Conservation (phyloP, 2,329 filamentous ascomycete genomes). For the Dactylellina sp. region DNA sequence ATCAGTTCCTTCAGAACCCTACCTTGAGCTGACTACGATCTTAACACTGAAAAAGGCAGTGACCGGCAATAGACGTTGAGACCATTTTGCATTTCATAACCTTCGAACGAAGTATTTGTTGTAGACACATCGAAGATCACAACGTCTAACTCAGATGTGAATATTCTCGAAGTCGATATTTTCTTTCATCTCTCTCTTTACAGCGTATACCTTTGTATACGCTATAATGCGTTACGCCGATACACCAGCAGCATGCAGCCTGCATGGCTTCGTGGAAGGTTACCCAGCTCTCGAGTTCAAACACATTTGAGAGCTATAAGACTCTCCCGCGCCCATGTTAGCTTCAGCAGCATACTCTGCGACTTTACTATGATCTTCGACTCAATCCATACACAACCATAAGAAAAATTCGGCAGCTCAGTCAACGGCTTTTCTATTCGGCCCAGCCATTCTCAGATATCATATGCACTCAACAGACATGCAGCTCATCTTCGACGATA, state of each 20-base stretch:
- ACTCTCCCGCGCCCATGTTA: constrained; percentile 49
- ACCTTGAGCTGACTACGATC: constrained; percentile 30
- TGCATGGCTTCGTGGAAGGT: constrained; percentile 47
- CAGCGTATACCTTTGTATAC: constrained; percentile 19
- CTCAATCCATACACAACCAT: constrained; percentile 6
- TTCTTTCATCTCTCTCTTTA: constrained; percentile 9
- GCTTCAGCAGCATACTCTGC: constrained; percentile 22
- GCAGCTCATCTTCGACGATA: constrained; percentile 15
- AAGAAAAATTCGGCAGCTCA: constrained; percentile 11
- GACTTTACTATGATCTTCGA: neutral
- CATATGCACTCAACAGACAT: constrained; percentile 1
- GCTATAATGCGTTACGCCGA: constrained; percentile 10
- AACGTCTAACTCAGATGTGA: constrained; percentile 17
- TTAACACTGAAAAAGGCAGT: constrained; percentile 6
- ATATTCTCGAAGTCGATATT: constrained; percentile 20
- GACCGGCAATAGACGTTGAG: constrained; percentile 11
- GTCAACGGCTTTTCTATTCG: neutral
- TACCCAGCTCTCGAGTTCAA: constrained; percentile 53
- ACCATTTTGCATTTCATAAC: neutral
- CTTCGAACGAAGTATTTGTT: constrained; percentile 19
- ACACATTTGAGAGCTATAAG: constrained; percentile 53
- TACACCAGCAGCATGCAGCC: constrained; percentile 30
- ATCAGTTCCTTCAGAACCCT: constrained; percentile 43
- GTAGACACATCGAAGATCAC: constrained; percentile 45
- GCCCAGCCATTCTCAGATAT: constrained; percentile 2